A percentile compares a stretch with the other conserved stretches of the same genome.
Conservation (phyloP, 108 stramenopile species). For the Hondaea fermentalgiana region DNA sequence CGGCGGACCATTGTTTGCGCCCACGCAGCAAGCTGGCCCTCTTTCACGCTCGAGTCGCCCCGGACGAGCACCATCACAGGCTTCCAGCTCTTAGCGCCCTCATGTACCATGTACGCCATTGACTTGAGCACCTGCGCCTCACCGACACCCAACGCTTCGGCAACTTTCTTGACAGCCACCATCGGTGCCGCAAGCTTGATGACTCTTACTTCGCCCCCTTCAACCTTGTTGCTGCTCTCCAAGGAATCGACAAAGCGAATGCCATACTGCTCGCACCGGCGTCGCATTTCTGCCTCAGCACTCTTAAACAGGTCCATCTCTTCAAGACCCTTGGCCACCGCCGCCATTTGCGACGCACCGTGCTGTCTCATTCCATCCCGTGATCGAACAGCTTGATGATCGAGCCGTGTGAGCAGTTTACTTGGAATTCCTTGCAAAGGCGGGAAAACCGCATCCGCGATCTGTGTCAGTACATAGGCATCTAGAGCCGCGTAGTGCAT, state of each 20-base stretch:
- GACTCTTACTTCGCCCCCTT: not conserved
- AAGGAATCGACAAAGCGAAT: too few relatives aligned
- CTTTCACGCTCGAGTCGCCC: not conserved
- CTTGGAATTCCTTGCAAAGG: too few relatives aligned
- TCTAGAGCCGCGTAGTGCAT: not conserved
- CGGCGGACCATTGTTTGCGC: not conserved
- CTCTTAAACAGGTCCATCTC: too few relatives aligned
- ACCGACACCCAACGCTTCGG: not conserved
- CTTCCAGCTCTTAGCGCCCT: not conserved
- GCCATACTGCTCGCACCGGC: too few relatives aligned
- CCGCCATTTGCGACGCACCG: too few relatives aligned
- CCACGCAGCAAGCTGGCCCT: not conserved
- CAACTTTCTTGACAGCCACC: not conserved
- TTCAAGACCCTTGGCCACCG: too few relatives aligned
- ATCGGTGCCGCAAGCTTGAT: not conserved
- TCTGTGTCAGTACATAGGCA: not conserved
- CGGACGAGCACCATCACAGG: not conserved
- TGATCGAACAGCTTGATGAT: too few relatives aligned
- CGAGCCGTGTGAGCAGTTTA: too few relatives aligned
- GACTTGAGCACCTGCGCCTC: not conserved
- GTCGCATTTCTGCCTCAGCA: too few relatives aligned
- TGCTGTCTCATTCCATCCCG: too few relatives aligned
- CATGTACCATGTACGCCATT: conserved; percentile 1
- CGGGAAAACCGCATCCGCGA: not conserved
- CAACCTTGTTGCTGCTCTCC: too few relatives aligned